Percentiles rank a stretch among this genome's conserved stretches.
phyloP scores from a whole-genome alignment of 345 rosid genomes.

The Gossypium rotundifolium region DNA sequence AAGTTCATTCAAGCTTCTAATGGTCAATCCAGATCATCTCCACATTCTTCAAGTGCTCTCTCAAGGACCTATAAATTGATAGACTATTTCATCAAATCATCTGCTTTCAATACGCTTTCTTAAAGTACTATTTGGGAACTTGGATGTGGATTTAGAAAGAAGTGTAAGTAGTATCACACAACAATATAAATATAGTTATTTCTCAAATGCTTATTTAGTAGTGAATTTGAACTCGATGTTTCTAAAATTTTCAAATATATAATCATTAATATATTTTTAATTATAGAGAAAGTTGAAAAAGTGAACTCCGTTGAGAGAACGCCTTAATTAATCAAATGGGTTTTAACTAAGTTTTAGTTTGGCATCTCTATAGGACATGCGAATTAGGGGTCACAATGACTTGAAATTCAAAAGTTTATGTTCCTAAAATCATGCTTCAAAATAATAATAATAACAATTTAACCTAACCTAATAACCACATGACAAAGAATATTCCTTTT shows the following conservation, averaged over 20 bases:
- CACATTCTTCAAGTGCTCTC: slow-evolving; percentile 76
- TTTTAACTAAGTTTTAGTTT: too few species aligned
- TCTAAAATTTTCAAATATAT: neutral
- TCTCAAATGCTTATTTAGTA: neutral
- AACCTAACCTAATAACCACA: too few species aligned
- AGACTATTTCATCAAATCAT: neutral
- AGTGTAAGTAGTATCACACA: neutral
- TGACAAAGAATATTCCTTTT: too few species aligned
- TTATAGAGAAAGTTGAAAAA: too few species aligned
- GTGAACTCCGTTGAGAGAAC: too few species aligned
- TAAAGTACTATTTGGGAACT: neutral
- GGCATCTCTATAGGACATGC: too few species aligned
- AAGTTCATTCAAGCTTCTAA: slow-evolving; percentile 76
- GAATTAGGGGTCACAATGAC: too few species aligned
- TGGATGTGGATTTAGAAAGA: neutral
- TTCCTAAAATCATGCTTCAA: too few species aligned
- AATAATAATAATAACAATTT: too few species aligned
- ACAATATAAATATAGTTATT: neutral
- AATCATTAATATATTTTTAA: too few species aligned
- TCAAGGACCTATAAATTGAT: slow-evolving; percentile 51
- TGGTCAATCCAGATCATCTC: slow-evolving; percentile 81
- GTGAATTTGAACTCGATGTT: neutral
- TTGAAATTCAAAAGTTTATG: too few species aligned
- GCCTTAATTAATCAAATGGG: too few species aligned
- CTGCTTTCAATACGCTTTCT: neutral